Base-by-base conservation (phyloP, 108 stramenopile species). In the Nannochloropsis granulata region DNA sequence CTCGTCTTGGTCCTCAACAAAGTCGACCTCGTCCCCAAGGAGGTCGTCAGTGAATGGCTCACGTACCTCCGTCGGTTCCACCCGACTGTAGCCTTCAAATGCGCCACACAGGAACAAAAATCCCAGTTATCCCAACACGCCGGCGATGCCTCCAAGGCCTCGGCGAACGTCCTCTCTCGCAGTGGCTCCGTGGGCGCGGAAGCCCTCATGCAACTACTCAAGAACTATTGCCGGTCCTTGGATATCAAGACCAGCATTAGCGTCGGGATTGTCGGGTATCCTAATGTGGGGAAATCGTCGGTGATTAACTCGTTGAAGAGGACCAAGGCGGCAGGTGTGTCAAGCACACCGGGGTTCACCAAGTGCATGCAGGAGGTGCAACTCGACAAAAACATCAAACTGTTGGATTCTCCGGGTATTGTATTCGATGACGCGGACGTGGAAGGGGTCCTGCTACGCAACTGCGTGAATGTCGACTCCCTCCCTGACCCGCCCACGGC, bases 1-100 rank as follows among this genome's bases (percentile, higher is more conserved):
- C 94, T 99, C 92, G 97, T 99, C 14, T 87, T 98, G n/a, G 98
- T 99, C 5, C 80, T 99, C 83, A 99, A 99, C 91, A 99, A 99
- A 89, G 96, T 97, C 87, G 97, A 97, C 42, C 91, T 99, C 46
- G 95, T 99, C 14, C 99, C 99, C 19, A 94, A 94, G 85, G 93
- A 95, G 12, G 97, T 95, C 78, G 95, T 98, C 16, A 84, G 92
- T 24, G 85, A 86, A 79, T 99, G 99, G 99, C 90, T 99, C 25
- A 94, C 92, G 13, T 91, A 92, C 78, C 92, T 99, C 24, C 90
- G 98, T 16, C 85, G 92, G 14, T 91, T 91, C 21, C 94, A 93
- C 34, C 93, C 98, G 44, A 92, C 91, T 8, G 81, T 99, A 45
- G 97, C 97, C n/a, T 94, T 99, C 91, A 97, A 97, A 87, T 95